Conservation (phyloP, 768 basidiomycete genomes). For the Candolleomyces aberdarensis region DNA sequence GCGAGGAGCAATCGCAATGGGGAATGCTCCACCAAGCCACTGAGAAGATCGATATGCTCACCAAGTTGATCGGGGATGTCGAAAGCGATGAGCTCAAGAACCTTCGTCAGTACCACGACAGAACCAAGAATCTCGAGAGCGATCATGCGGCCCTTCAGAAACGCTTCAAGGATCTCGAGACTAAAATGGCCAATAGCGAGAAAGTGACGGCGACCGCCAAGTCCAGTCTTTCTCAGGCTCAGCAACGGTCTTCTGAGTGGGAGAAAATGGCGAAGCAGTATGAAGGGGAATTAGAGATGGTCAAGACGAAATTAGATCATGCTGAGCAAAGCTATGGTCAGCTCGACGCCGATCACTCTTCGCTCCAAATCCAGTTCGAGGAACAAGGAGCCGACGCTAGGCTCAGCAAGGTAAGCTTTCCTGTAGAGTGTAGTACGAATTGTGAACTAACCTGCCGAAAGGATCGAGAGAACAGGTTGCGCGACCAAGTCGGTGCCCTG, state of each 20-base stretch:
- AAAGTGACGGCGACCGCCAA: conserved; percentile 53
- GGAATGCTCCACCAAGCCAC: conserved; percentile 67
- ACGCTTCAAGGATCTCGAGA: conserved; percentile 70
- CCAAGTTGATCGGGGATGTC: conserved; percentile 55
- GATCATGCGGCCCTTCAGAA: conserved; percentile 68
- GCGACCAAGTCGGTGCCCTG: conserved; percentile 61
- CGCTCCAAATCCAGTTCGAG: conserved; percentile 69
- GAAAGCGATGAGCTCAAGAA: conserved; percentile 75
- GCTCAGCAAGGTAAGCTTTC: conserved; percentile 51
- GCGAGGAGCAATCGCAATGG: conserved; percentile 71
- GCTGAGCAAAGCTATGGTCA: conserved; percentile 62
- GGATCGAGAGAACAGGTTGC: conserved; percentile 70
- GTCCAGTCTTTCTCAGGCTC: conserved; percentile 65
- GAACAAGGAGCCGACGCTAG: conserved; percentile 73
- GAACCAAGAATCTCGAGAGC: conserved; percentile 58
- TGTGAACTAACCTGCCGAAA: conserved; percentile 23
- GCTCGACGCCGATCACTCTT: conserved; percentile 67
- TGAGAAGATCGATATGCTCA: conserved; percentile 70
- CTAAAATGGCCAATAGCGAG: conserved; percentile 57
- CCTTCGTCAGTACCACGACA: conserved; percentile 62
- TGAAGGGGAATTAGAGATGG: conserved; percentile 60
- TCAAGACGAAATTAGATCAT: conserved; percentile 61
- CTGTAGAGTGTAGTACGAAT: background rate
- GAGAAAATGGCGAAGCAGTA: conserved; percentile 73
- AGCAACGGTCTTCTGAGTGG: conserved; percentile 80